phyloP scores from a whole-genome alignment of 2,329 filamentous ascomycete species.

The Calonectria pseudoturangicola region DNA sequence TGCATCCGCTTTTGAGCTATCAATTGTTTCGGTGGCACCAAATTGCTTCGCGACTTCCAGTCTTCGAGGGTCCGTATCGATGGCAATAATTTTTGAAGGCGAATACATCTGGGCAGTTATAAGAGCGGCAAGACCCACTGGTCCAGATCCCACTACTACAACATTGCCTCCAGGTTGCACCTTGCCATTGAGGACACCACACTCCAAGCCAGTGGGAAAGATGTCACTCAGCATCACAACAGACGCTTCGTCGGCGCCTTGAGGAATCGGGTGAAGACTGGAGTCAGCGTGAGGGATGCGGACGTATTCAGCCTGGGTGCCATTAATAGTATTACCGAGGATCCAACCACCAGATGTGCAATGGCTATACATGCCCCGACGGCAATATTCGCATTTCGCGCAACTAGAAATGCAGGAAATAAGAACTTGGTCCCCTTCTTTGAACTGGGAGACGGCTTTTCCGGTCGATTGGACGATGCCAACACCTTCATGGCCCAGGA shows the following conservation, averaged over 20 bases:
- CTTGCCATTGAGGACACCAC: conserved; percentile 70
- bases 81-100: conserved; percentile 69
- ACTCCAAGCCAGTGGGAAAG: conserved; percentile 74
- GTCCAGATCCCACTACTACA: conserved; percentile 73
- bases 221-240: conserved; percentile 73
- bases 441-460: conserved; percentile 65
- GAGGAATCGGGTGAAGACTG: conserved; percentile 67
- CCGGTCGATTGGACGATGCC: conserved; percentile 68
- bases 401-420: conserved; percentile 72
- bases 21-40: conserved; percentile 68
- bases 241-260: conserved; percentile 62
- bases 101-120: conserved; percentile 73
- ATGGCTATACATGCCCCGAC: conserved; percentile 70
- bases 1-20: conserved; percentile 60
- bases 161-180: conserved; percentile 71
- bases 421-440: conserved; percentile 70
- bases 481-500: conserved; percentile 73
- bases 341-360: conserved; percentile 73
- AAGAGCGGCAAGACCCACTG: conserved; percentile 73
- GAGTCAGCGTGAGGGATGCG: conserved; percentile 70
- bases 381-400: conserved; percentile 70
- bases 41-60: conserved; percentile 67
- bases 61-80: conserved; percentile 70
- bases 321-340: conserved; percentile 71
- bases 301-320: conserved; percentile 75